Evolutionary conservation across 2,329 filamentous ascomycete genomes (phyloP), one percentile per base, ranked within the genome.

Genomic region (Cryoendolithus antarcticus): DNA sequence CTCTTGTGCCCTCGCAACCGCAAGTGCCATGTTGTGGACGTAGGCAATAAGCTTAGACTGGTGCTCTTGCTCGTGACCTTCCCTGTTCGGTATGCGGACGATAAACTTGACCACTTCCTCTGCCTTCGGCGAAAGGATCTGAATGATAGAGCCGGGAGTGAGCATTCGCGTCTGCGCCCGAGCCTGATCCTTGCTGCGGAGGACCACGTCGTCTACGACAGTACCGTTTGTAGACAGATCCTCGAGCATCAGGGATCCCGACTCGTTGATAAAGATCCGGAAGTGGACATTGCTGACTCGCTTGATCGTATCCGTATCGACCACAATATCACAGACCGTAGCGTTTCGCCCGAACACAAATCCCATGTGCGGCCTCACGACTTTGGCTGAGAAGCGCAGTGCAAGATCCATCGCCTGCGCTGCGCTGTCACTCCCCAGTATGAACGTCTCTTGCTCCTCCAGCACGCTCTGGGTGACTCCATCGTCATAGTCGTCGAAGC

Each of bases 201-300:
- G 69, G 29, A 85, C 65, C 11, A 69, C 66, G 15, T 75, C 71
- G 60, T 96, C 88, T 41, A 96, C 85, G 43, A 85, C 69, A 3
- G 91, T 96, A 21, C 91, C 91, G 54, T 96, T 98, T n/a, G 86
- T 95, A 0, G 91, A 96, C 56, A 79, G 74, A 56, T 98, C 91
- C 59, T 94, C 80, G 9, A 96, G 67, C 86, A 98, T 94, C 47
- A 95, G 71, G 41, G 83, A 79, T 19, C 82, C 85, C 47, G 84
- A 76, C n/a, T 77, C 69, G 52, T 93, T 98, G 51, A 94, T 71
- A 55, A 82, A 94, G 45, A 98, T 93, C 38, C 86, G 80, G 58
- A 96, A 98, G 58, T 98, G 91, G n/a, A 82, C 72, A 56, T 96
- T 95, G 66, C 89, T 96, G 43, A 98, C 73, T 32, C 83, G 74